Evolutionary conservation across 2,329 filamentous ascomycete species (phyloP), one percentile per base, ranked within the genome.

Genomic region (Xylaria sp.): DNA sequence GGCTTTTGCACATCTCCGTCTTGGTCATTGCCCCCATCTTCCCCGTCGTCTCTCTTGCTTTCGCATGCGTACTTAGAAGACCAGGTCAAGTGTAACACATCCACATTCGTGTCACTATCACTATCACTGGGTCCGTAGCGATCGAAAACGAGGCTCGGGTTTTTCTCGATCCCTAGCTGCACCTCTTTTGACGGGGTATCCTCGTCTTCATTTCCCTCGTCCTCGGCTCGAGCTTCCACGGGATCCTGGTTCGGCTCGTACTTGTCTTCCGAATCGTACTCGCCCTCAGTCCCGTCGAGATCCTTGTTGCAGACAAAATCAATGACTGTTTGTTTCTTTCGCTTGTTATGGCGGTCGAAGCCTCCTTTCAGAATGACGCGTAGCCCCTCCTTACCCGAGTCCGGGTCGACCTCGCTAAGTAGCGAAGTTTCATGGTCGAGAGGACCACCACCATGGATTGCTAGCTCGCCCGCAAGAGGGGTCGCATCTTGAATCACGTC

Each of bases 41-140:
- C 76, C 60, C 81, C 74, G 29, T 79, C 74, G 75, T 80, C 76
- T 4, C 71, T 71, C 44, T 71, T 72, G 32, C 82, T 84, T 77
- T 93, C 90, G 79, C 96, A 98, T 0, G 93, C 95, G 77, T 93
- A 90, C 80, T 95, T 93, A 16, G 95, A 98, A 77, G 87, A 84
- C 95, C 95, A 99, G 42, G 92, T 90, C 76, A 98, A 79, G 63
- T 90, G 88, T 71, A 98, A 81, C 12, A 93, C 87, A 68, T 89
- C 87, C 1, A 84, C 80, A 29, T 86, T 82, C 8, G 83, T 83
- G 44, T 89, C 84, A 63, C 86, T 87, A 23, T 86, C 85, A 61
- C 89, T 87, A 23, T 86, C 85, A 61, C 89, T 85, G 2, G 78
- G 75, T 50, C 86, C 87, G 80, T 96, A 98, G 75, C 91, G 89